Evolutionary conservation across 257 asterid species (phyloP), one percentile per base, ranked within the genome.

Genomic region (Schizonepeta tenuifolia): DNA sequence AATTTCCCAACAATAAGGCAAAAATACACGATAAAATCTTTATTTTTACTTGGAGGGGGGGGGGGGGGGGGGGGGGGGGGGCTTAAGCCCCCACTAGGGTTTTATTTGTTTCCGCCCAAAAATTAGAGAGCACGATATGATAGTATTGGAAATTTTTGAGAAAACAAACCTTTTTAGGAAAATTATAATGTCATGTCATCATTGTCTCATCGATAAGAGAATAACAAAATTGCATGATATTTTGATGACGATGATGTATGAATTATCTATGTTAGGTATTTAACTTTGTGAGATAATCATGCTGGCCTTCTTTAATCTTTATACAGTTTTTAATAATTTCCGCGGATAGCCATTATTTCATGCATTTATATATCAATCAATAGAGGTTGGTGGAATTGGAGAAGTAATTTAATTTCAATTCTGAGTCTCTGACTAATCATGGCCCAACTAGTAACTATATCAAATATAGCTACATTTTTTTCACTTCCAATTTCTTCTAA

Each of bases 321-420:
- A 13, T 31, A 49, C 21, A 62, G 61, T 61, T n/a, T 63, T 55
- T 51, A 26, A 65, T 65, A 55, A 14, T 54, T 26, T 17, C 10
- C 6, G 51, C 36, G 24, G 60, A 65, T 65, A 64, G 46, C 66
- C 46, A 66, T 26, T 6, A 20, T 20, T 17, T 54, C 46, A 54
- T 62, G 76, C 65, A 75, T 69, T 69, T 69, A 61, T 69, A 46
- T 4, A 14, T 49, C 57, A 40, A 75, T 62, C 60, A 69, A 70
- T 62, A 53, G 0, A 24, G 59, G 75, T 60, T 61, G 71, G 71
- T 69, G 71, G 71, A 40, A 35, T 35, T 40, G 21, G 44, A 28
- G 31, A 57, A 20, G 41, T 67, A 44, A 74, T 54, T 74, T 58
- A 67, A 57, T 35, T 9, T 58, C 15, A 46, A 58, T 10, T 35